Conservation (phyloP, 306 rosid genomes). For the Hippophae gyantsensis region DNA sequence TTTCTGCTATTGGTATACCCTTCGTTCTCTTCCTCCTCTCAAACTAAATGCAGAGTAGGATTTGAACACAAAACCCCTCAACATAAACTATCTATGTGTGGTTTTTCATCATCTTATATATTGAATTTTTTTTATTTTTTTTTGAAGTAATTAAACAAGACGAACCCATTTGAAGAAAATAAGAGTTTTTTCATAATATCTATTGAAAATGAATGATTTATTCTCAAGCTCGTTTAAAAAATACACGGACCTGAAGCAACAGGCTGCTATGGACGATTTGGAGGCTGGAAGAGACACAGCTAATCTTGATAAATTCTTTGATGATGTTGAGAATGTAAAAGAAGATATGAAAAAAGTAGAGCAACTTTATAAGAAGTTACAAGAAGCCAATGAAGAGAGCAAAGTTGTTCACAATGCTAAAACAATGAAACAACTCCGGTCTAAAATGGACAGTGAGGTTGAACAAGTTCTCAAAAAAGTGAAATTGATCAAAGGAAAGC, state of each 20-base stretch:
- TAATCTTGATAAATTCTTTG: conserved; percentile 76
- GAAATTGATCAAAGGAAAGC: conserved; percentile 65
- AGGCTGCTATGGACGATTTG: conserved; percentile 39
- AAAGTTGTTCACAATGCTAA: conserved; percentile 67
- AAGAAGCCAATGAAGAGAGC: conserved; percentile 76
- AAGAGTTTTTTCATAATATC: neutral
- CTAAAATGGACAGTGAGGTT: conserved; percentile 69
- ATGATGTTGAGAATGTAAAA: conserved; percentile 79
- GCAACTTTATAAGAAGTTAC: conserved; percentile 54
- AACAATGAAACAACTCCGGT: conserved; percentile 62
- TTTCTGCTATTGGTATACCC: conserved; percentile 28
- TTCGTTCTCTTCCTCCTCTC: conserved; percentile 29
- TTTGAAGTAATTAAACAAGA: neutral
- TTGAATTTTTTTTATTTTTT: too few species aligned
- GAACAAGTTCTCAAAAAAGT: conserved; percentile 56
- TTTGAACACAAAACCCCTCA: neutral
- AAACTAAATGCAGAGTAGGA: too few species aligned
- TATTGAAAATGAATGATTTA: conserved; percentile 65
- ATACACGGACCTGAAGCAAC: conserved; percentile 54
- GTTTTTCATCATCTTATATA: too few species aligned
- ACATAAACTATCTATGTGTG: too few species aligned
- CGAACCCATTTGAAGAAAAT: conserved; percentile 1
- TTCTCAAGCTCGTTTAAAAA: conserved; percentile 67
- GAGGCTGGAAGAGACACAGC: conserved; percentile 60
- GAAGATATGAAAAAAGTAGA: conserved; percentile 77